Conservation (phyloP, 345 rosid genomes). For the Leavenworthia alabamica region DNA sequence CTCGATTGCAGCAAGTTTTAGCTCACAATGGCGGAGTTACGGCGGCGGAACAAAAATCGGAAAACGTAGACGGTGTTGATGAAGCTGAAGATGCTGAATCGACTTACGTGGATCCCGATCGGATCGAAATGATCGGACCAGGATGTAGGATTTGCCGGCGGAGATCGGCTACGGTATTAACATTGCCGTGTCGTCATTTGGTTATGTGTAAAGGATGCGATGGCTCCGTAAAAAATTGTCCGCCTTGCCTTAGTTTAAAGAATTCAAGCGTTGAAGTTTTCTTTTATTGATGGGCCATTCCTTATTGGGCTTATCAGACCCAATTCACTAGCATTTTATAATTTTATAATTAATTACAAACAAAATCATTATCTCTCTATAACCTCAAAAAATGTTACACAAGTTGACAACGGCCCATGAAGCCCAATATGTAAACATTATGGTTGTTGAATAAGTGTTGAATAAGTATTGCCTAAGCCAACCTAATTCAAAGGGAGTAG, state of each 20-base stretch:
- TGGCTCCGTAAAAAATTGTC: constrained; percentile 56
- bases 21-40: constrained; percentile 21
- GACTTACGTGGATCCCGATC: constrained; percentile 68
- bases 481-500: neutral
- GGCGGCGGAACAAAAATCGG: neutral
- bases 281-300: constrained; percentile 36
- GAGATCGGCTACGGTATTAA: constrained; percentile 60
- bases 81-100: constrained; percentile 80
- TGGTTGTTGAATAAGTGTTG: constrained; percentile 3
- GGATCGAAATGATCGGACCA: constrained; percentile 41
- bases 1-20: constrained; percentile 65
- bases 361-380: neutral
- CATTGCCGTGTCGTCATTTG: constrained; percentile 91
- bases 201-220: constrained; percentile 68
- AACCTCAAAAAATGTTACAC: too few relatives aligned
- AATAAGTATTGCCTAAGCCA: constrained; percentile 9
- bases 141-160: constrained; percentile 52
- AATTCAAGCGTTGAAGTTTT: constrained; percentile 74
- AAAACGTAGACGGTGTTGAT: constrained; percentile 7
- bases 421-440: too few relatives aligned
- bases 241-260: constrained; percentile 56
- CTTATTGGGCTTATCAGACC: constrained; percentile 2
- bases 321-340: neutral
- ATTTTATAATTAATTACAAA: too few relatives aligned
- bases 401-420: too few relatives aligned